These are phyloP conservation scores for Candida oleophila DNA, from an alignment of 805 yeast species.

Conservation along the genomic window DNA sequence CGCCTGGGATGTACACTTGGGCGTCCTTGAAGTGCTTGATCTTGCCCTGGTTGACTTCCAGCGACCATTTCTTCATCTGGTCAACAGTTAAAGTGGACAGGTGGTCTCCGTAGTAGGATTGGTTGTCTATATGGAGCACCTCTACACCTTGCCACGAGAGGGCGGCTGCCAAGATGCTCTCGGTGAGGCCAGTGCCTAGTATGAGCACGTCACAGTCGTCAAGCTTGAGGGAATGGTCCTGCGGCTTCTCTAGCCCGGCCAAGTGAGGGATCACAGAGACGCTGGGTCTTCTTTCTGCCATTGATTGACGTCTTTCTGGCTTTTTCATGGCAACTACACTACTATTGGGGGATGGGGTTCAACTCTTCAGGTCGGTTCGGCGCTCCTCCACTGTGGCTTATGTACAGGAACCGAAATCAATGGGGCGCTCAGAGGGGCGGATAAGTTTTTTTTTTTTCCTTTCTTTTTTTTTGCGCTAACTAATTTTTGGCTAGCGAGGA, in stretches of 20 bases:
- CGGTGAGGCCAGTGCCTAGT: conserved; percentile 89
- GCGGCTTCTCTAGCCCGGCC: conserved; percentile 77
- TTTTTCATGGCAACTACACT: conserved; percentile 16
- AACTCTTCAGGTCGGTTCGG: background rate
- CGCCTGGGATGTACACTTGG: conserved; percentile 70
- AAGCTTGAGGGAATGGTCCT: conserved; percentile 61
- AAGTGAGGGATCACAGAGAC: conserved; percentile 61
- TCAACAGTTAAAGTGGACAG: conserved; percentile 84
- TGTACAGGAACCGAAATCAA: too few relatives aligned
- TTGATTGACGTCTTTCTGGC: conserved; percentile 41
- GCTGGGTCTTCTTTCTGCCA: conserved; percentile 48
- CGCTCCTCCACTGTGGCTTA: background rate
- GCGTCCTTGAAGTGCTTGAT: conserved; percentile 63
- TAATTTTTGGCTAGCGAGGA: too few relatives aligned
- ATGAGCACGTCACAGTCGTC: conserved; percentile 79
- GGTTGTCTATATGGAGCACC: conserved; percentile 85
- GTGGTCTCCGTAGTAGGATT: conserved; percentile 85
- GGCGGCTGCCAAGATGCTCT: conserved; percentile 88
- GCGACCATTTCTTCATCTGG: conserved; percentile 82
- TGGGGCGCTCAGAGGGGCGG: too few relatives aligned
- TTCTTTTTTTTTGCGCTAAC: too few relatives aligned
- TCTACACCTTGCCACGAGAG: conserved; percentile 98
- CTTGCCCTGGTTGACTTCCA: conserved; percentile 55
- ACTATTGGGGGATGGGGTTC: background rate
- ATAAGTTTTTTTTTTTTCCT: too few relatives aligned